Percentiles rank a stretch among this genome's conserved stretches.
Conservation (phyloP, 495 filamentous ascomycete species). For the Mytilinidion resinicola region DNA sequence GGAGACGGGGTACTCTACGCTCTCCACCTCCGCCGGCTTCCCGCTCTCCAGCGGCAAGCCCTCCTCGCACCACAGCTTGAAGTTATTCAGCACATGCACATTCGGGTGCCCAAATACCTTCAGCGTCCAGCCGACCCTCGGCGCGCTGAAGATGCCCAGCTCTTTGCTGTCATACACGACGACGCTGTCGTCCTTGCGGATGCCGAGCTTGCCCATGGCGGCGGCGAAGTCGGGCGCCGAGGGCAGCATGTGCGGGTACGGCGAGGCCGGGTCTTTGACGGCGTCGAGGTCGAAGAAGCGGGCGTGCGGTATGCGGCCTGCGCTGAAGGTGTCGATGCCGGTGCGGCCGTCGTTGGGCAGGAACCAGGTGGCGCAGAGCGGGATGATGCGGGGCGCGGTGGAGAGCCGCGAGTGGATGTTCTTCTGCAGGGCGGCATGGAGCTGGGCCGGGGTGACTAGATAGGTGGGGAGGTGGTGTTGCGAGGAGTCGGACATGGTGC, state of each 20-base stretch:
- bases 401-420: conserved; percentile 67
- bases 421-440: conserved; percentile 69
- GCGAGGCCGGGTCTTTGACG: conserved; percentile 76
- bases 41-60: conserved; percentile 75
- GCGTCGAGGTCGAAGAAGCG: conserved; percentile 97
- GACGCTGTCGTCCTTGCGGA: conserved; percentile 75
- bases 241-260: conserved; percentile 97
- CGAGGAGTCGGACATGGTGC: conserved; percentile 35
- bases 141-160: conserved; percentile 87
- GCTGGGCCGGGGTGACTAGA: conserved; percentile 77
- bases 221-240: conserved; percentile 69
- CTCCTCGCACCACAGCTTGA: conserved; percentile 78
- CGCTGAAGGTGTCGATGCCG: conserved; percentile 67
- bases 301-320: conserved; percentile 72
- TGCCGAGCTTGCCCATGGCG: conserved; percentile 83
- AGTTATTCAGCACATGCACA: conserved; percentile 92
- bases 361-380: conserved; percentile 91
- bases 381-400: conserved; percentile 71
- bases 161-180: conserved; percentile 90
- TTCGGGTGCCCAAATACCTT: conserved; percentile 82
- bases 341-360: conserved; percentile 84
- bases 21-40: conserved; percentile 45
- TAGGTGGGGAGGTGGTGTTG: conserved; percentile 59
- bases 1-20: conserved; percentile 51
- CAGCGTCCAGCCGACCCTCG: conserved; percentile 88